Conservation (phyloP, 1,284 basidiomycete genomes). For the Ustilago nuda region DNA sequence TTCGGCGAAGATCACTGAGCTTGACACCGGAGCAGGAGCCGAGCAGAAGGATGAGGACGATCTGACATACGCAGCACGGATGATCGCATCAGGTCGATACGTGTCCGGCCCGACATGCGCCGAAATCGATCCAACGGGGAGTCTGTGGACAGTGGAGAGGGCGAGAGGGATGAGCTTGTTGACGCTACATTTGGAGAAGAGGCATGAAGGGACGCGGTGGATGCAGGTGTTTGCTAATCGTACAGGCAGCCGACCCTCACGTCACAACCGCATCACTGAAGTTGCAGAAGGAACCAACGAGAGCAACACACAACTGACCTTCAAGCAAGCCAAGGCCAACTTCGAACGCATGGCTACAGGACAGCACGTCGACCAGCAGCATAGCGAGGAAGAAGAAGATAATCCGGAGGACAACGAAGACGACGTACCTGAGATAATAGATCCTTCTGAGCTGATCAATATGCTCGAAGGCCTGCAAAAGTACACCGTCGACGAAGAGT, state of each 20-base stretch:
- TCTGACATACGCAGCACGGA: conserved; percentile 26
- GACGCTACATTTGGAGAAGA: conserved; percentile 62
- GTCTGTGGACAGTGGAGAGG: conserved; percentile 60
- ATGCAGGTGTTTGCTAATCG: conserved; percentile 77
- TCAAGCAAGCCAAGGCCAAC: conserved; percentile 21
- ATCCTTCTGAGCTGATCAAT: conserved; percentile 81
- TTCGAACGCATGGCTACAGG: conserved; percentile 20
- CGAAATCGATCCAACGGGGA: conserved; percentile 50
- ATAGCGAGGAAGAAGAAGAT: conserved; percentile 13
- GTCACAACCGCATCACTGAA: conserved; percentile 4
- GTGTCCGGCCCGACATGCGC: conserved; percentile 56
- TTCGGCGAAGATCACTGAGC: conserved; percentile 74
- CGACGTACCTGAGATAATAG: conserved; percentile 88
- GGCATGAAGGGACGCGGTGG: conserved; percentile 78
- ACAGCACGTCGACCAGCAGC: conserved; percentile 2
- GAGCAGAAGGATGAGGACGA: conserved; percentile 19
- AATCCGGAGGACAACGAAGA: conserved; percentile 70
- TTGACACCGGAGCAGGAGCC: conserved; percentile 67
- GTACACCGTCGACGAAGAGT: conserved; percentile 77
- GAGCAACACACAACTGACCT: conserved; percentile 29
- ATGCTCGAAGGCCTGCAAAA: conserved; percentile 86
- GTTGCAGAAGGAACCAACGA: not conserved
- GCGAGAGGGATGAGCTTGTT: conserved; percentile 35
- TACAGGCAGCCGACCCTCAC: not conserved
- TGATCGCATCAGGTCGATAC: conserved; percentile 46